A percentile compares a stretch with the other conserved stretches of the same genome.
These are phyloP conservation scores for Hypoxylon sp. DNA, from an alignment of 2,329 filamentous ascomycete species.

Conservation along the genomic window DNA sequence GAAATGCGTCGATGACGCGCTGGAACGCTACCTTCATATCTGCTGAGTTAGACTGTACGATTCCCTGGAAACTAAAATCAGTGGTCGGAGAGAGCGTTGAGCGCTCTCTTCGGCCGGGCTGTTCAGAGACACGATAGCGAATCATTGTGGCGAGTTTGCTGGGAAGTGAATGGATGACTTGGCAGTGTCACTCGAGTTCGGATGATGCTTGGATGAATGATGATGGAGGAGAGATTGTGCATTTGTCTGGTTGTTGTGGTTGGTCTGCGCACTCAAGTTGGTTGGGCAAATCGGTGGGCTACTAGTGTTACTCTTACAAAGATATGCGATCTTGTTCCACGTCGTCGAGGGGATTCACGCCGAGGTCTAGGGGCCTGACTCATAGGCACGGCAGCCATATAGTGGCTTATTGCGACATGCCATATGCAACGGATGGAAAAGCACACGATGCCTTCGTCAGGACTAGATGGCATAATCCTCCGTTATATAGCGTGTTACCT, in stretches of 20 bases:
- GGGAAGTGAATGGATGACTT: neutral
- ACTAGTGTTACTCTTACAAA: slow-evolving; percentile 18
- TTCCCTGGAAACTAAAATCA: slow-evolving; percentile 40
- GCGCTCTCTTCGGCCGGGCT: neutral
- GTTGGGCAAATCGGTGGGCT: slow-evolving; percentile 8
- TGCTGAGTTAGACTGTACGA: slow-evolving; percentile 35
- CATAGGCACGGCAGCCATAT: neutral
- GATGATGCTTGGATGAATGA: slow-evolving; percentile 9
- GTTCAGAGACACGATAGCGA: neutral
- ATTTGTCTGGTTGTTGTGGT: slow-evolving; percentile 22
- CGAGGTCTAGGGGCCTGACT: neutral
- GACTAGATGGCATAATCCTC: too few relatives aligned
- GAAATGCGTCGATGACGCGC: slow-evolving; percentile 41
- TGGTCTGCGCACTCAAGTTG: slow-evolving; percentile 3
- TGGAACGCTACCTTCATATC: slow-evolving; percentile 49
- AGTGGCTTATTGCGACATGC: neutral
- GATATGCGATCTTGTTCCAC: slow-evolving; percentile 5
- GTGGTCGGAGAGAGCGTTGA: slow-evolving; percentile 4
- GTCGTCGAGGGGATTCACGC: neutral
- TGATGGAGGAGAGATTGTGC: slow-evolving; percentile 1
- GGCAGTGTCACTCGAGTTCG: slow-evolving; percentile 15
- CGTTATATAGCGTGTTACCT: neutral
- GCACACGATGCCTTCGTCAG: neutral
- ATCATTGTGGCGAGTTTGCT: slow-evolving; percentile 6
- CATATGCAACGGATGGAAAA: neutral